Evolutionary conservation across 805 yeast species (phyloP), one percentile per base, ranked within the genome.

Genomic region (Nakazawaea wyomingensis): DNA sequence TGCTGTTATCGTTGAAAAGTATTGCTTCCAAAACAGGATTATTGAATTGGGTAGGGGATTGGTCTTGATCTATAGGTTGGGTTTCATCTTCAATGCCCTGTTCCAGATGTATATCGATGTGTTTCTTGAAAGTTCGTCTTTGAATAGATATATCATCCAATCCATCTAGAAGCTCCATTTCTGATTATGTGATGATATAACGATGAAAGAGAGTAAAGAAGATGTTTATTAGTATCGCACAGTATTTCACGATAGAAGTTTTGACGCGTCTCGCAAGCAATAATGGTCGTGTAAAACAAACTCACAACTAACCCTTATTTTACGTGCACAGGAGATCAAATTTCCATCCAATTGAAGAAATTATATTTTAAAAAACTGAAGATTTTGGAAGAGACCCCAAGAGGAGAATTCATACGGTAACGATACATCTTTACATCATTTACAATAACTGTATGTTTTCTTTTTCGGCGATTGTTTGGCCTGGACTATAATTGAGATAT

Each of bases 101-200:
- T 7, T 22, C 37, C 11, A 20, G 16, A 28, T 35, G 27, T 21
- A 34, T 19, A 18, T 37, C 35, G 18, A 42, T 37, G 3, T 29
- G 30, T 18, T 36, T 41, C 44, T 34, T 28, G 40, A 37, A 36
- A 11, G 41, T 36, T n/a, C 29, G 17, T 33, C 42, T 28, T 5
- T 27, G 35, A n/a, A 38, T 18, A 21, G 53, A 47, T 22, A 54
- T 24, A 13, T 51, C 55, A 28, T 49, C 53, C 34, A 54, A 35
- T 13, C 43, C 53, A 9, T 48, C 51, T 22, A 54, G 45, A 21
- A 51, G 45, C 37, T 54, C 54, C 57, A 54, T 54, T 30, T 9
- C 27, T 24, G 27, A 27, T 20, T 34, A 17, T 13, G 8, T 21
- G 22, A n/a, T n/a, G n/a, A n/a, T n/a, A n/a, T n/a, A n/a, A n/a